These are phyloP conservation scores for Crucihimalaya himalaica DNA, from an alignment of 345 rosid species.

Conservation along the genomic window DNA sequence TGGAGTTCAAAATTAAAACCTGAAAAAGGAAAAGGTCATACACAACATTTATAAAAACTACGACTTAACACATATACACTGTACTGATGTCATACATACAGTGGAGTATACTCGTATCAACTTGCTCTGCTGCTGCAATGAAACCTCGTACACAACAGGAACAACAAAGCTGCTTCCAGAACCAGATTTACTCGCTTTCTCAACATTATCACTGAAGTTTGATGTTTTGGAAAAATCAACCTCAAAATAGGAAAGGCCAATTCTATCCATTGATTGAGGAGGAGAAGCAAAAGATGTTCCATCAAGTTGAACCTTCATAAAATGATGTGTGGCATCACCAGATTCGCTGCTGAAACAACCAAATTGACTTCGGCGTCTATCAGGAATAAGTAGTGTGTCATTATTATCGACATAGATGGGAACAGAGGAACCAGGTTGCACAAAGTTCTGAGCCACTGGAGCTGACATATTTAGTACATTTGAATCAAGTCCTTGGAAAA, in stretches of 20 bases:
- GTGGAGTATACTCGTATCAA: conserved; percentile 85
- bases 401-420: conserved; percentile 69
- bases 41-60: conserved; percentile 19
- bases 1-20: conserved; percentile 80
- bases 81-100: conserved; percentile 48
- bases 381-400: conserved; percentile 56
- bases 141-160: conserved; percentile 94
- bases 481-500: conserved; percentile 56
- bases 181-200: conserved; percentile 44
- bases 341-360: conserved; percentile 63
- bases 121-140: conserved; percentile 80
- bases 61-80: not conserved
- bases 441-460: conserved; percentile 51
- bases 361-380: conserved; percentile 56
- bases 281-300: conserved; percentile 75
- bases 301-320: conserved; percentile 74
- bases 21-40: conserved; percentile 45
- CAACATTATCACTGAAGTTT: conserved; percentile 37
- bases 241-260: conserved; percentile 80
- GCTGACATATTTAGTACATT: conserved; percentile 48
- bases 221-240: conserved; percentile 79
- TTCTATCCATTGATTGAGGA: conserved; percentile 90
- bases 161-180: conserved; percentile 61
- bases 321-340: conserved; percentile 67
- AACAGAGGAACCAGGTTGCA: conserved; percentile 73